Percentiles rank a stretch among this genome's conserved stretches.
phyloP scores from a whole-genome alignment of 2,329 filamentous ascomycete genomes.

The Xylariaceae sp. region DNA sequence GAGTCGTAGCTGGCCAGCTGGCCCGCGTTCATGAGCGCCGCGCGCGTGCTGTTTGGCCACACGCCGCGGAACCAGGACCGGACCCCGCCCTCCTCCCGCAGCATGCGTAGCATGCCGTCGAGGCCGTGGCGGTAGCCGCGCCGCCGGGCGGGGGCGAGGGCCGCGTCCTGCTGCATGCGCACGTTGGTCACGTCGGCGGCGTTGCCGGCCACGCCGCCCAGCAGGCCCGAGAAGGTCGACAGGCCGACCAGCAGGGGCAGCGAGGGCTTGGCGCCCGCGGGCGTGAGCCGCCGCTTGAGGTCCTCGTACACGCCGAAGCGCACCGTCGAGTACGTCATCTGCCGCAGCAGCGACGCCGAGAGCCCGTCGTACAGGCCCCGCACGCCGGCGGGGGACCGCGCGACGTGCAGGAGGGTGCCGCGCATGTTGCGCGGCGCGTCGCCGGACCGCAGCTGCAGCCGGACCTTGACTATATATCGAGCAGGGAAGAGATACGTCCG shows the following conservation, averaged over 20 bases:
- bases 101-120: constrained; percentile 80
- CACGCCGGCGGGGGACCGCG: constrained; percentile 68
- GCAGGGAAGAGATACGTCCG: no score
- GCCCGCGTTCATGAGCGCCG: constrained; percentile 79
- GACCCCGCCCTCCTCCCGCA: constrained; percentile 74
- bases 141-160: constrained; percentile 63
- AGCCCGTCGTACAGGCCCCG: constrained; percentile 82
- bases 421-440: constrained; percentile 74
- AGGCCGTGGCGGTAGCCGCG: constrained; percentile 86
- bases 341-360: constrained; percentile 84
- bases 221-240: constrained; percentile 73
- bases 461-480: constrained; percentile 61
- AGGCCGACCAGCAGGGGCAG: constrained; percentile 75
- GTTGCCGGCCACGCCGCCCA: constrained; percentile 86
- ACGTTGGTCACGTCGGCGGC: constrained; percentile 96
- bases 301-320: constrained; percentile 96
- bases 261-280: constrained; percentile 45
- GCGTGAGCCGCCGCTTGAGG: constrained; percentile 64
- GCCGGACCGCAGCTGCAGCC: constrained; percentile 74
- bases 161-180: constrained; percentile 90
- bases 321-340: constrained; percentile 92
- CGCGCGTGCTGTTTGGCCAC: constrained; percentile 72
- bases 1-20: constrained; percentile 81
- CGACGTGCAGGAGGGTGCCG: constrained; percentile 76
- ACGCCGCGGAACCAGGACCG: constrained; percentile 74